Evolutionary conservation across 73 alveolate species (phyloP).

Genomic region (Tetrahymena borealis): DNA sequence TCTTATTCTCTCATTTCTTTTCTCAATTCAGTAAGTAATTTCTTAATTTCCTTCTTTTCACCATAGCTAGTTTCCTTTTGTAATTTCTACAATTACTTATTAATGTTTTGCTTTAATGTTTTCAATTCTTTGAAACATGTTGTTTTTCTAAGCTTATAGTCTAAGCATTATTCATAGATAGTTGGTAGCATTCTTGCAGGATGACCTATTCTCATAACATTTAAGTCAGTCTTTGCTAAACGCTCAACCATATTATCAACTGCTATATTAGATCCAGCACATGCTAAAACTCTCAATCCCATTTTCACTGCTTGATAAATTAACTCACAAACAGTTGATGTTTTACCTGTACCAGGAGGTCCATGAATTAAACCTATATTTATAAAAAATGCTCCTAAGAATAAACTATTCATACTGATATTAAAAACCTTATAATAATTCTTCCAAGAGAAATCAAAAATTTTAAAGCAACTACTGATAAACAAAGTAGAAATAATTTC

Average conservation of each 20-base stretch:
- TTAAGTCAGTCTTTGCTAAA: slow-evolving; percentile 46
- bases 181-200: slow-evolving; percentile 92
- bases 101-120: slow-evolving; percentile 3
- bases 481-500: no score
- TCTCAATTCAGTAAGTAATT: background rate
- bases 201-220: slow-evolving; percentile 85
- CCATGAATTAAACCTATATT: slow-evolving; percentile 77
- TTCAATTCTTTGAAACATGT: slow-evolving; percentile 48
- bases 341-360: slow-evolving; percentile 99
- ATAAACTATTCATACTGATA: background rate
- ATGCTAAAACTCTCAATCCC: slow-evolving; percentile 51
- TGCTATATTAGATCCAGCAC: slow-evolving; percentile 98
- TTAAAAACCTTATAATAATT: background rate
- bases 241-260: slow-evolving; percentile 95
- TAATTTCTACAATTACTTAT: slow-evolving; percentile 51
- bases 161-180: slow-evolving; percentile 79
- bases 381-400: background rate
- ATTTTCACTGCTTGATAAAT: slow-evolving; percentile 69
- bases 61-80: slow-evolving; percentile 52
- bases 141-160: slow-evolving; percentile 65
- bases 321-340: slow-evolving; percentile 94
- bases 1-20: slow-evolving; percentile 15
- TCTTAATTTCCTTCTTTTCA: slow-evolving; percentile 50
- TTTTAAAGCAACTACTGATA: background rate
- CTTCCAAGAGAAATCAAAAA: background rate